Base-by-base conservation (phyloP, 371 early-diverging fungal genomes). In the Circinella minor region DNA sequence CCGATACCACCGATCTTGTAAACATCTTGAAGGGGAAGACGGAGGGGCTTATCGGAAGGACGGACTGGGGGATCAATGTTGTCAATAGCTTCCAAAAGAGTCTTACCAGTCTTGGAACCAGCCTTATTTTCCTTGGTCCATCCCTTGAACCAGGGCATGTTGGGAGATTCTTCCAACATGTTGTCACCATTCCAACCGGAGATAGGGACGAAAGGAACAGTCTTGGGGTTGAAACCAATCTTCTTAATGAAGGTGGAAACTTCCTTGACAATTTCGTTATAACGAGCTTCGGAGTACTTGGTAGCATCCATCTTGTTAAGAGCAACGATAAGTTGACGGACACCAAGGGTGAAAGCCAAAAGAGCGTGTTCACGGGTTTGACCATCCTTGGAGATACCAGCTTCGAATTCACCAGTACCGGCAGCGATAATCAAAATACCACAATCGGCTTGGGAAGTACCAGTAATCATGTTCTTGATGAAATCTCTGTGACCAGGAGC, bases 401-500 rank as follows among this genome's bases (percentile, higher is more conserved):
- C 95, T 87, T 96, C 96, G 92, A 99, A 98, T 88, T 98, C 99
- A 88, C 96, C 97, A 74, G 77, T 77, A 77, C 91, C 91, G 72
- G 94, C 94, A 78, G 96, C 94, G 82, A 98, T 93, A 75, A 99
- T 94, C 69, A 99, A 91, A 74, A 99, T 91, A 79, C 96, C 77
- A 61, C 80, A 80, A 69, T 77, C 77, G 54, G 77, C 89, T 76
- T 95, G 97, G 80, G 95, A 94, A 72, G 99, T 96, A 86, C 98
- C 99, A 80, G 95, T 94, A 79, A 99, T 98, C 99, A 99, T 98
- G 95, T 97, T 98, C 90, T 95, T 94, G 88, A 99, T 96, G 91
- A 97, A 99, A 86, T 96, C 96, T 85, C 97, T 93, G 91, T 99
- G 99, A 63, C 99, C 99, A 66, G 99, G 99, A 77, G 99, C 97